Percentiles rank a stretch among this genome's conserved stretches.
Evolutionary conservation across 208 protist genomes (phyloP).

Genomic region (Wallacemonas collosoma): DNA sequence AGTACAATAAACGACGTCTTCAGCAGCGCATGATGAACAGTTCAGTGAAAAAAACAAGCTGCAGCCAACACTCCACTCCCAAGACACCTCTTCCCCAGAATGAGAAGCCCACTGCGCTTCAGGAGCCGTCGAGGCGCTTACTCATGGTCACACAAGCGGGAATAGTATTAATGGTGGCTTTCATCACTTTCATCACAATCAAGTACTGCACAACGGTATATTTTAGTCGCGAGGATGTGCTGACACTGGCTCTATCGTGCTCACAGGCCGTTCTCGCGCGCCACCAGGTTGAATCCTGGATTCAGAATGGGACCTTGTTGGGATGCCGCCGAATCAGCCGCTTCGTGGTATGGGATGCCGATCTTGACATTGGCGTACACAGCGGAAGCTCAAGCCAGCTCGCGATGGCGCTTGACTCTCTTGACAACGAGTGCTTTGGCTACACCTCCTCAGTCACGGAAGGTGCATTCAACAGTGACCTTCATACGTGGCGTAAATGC

Average conservation of each 20-base stretch:
- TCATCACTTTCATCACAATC: slow-evolving; percentile 63
- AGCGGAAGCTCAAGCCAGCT: slow-evolving; percentile 33
- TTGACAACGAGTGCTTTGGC: slow-evolving; percentile 62
- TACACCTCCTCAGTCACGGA: slow-evolving; percentile 27
- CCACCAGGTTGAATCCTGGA: slow-evolving; percentile 49
- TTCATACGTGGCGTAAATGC: slow-evolving; percentile 71
- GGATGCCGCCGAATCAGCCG: slow-evolving; percentile 64
- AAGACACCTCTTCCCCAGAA: neutral
- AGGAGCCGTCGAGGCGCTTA: neutral
- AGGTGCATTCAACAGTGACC: slow-evolving; percentile 29
- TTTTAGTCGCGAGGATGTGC: slow-evolving; percentile 66
- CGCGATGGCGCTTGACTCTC: slow-evolving; percentile 18
- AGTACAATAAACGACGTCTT: too few species aligned
- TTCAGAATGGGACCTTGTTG: slow-evolving; percentile 82
- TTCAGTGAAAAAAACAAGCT: neutral
- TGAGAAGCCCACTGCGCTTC: neutral
- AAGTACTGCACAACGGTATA: slow-evolving; percentile 76
- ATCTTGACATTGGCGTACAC: slow-evolving; percentile 77
- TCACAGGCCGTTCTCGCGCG: slow-evolving; percentile 43
- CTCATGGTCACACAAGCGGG: slow-evolving; percentile 49
- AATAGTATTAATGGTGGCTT: slow-evolving; percentile 46
- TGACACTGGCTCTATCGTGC: slow-evolving; percentile 65
- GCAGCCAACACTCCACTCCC: neutral
- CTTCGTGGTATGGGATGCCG: slow-evolving; percentile 84
- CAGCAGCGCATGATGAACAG: neutral